Conservation (phyloP, 257 asterid species). For the Hygrophila difformis region DNA sequence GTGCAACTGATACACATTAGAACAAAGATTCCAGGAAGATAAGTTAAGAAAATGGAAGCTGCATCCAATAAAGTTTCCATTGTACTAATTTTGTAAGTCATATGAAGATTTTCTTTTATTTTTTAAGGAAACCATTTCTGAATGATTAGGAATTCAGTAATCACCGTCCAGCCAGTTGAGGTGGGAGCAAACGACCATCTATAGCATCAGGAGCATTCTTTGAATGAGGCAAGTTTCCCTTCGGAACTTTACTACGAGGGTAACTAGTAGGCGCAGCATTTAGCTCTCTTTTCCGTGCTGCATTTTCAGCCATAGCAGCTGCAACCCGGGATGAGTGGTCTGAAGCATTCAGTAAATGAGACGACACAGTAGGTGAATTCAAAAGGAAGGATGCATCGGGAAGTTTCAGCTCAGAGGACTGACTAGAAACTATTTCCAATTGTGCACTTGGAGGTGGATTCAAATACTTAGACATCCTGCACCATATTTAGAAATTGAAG, state of each 20-base stretch:
- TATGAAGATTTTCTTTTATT: background rate
- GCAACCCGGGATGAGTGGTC: slow-evolving; percentile 82
- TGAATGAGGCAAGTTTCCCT: slow-evolving; percentile 48
- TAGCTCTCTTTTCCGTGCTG: slow-evolving; percentile 62
- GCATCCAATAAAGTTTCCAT: slow-evolving; percentile 4
- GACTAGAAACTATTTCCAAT: slow-evolving; percentile 20
- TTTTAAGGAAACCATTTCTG: too few species aligned
- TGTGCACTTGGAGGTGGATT: slow-evolving; percentile 22
- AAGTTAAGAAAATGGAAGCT: background rate
- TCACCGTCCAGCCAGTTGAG: slow-evolving; percentile 85
- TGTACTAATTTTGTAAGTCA: slow-evolving; percentile 1
- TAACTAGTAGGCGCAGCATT: slow-evolving; percentile 30
- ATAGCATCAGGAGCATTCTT: slow-evolving; percentile 61
- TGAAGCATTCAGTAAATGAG: slow-evolving; percentile 25
- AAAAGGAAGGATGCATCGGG: slow-evolving; percentile 78
- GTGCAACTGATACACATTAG: background rate
- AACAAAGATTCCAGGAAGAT: background rate
- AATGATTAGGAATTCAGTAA: background rate
- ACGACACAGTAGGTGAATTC: slow-evolving; percentile 47
- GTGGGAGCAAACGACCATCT: slow-evolving; percentile 59
- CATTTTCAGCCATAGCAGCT: slow-evolving; percentile 72
- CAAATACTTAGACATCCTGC: slow-evolving; percentile 24
- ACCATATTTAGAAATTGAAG: background rate
- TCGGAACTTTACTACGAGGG: slow-evolving; percentile 67
- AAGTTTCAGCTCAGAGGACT: slow-evolving; percentile 41